Conservation (phyloP, 2,329 filamentous ascomycete species). For the Sclerotinia trifoliorum region DNA sequence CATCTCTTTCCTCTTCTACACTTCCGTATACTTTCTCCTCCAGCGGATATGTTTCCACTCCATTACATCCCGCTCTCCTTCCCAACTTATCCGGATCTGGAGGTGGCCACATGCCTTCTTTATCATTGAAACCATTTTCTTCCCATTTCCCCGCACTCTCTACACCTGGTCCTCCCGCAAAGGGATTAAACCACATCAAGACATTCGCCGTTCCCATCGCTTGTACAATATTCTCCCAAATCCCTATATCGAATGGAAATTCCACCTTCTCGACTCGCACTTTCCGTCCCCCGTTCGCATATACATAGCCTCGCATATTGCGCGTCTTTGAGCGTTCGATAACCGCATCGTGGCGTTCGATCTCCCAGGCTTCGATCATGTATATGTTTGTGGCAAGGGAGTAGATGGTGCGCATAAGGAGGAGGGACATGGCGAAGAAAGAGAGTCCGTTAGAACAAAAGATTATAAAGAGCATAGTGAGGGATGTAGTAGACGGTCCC, state of each 20-base stretch:
- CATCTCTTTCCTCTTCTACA: conserved; percentile 45
- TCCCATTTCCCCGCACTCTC: conserved; percentile 55
- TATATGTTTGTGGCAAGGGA: conserved; percentile 68
- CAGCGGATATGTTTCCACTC: conserved; percentile 16
- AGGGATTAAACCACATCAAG: conserved; percentile 67
- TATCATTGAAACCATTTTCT: conserved; percentile 75
- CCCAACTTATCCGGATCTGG: conserved; percentile 59
- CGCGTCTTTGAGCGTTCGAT: conserved; percentile 73
- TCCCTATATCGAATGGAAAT: conserved; percentile 78
- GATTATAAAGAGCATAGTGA: conserved; percentile 62
- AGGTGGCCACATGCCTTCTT: conserved; percentile 60
- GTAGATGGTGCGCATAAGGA: conserved; percentile 62
- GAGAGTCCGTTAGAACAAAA: conserved; percentile 57
- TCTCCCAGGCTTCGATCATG: conserved; percentile 79
- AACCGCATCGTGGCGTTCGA: conserved; percentile 66
- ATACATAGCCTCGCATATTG: conserved; percentile 43
- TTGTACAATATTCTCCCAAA: conserved; percentile 71
- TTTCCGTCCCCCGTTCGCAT: conserved; percentile 48
- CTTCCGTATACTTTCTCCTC: conserved; percentile 31
- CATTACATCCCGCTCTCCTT: conserved; percentile 20
- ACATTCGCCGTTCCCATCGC: conserved; percentile 71
- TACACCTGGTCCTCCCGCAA: conserved; percentile 51
- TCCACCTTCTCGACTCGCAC: conserved; percentile 63
- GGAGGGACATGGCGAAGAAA: conserved; percentile 60
- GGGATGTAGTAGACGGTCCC: conserved; percentile 60